Conservation (phyloP, 2,329 filamentous ascomycete genomes). For the Didymella keratinophila region DNA sequence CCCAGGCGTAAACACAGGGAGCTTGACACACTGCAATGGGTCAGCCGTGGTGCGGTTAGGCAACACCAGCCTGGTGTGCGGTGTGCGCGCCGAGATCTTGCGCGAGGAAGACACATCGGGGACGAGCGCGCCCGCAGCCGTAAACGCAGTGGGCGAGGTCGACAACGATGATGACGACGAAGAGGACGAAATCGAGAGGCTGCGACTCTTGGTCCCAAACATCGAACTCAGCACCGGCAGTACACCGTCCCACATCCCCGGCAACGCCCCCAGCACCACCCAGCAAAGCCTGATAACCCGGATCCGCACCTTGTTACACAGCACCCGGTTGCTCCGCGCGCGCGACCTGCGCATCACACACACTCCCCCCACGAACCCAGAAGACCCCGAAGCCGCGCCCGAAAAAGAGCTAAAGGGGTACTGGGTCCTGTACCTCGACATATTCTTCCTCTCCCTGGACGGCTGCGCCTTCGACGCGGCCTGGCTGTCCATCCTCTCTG, state of each 20-base stretch:
- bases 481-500: conserved; percentile 84
- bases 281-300: conserved; percentile 87
- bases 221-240: conserved; percentile 91
- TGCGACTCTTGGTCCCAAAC: conserved; percentile 87
- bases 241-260: conserved; percentile 83
- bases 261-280: conserved; percentile 77
- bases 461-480: conserved; percentile 92
- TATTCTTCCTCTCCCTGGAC: conserved; percentile 93
- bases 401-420: conserved; percentile 75
- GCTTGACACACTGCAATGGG: conserved; percentile 87
- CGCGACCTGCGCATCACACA: conserved; percentile 78
- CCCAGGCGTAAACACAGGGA: conserved; percentile 81
- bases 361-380: conserved; percentile 55
- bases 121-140: conserved; percentile 52
- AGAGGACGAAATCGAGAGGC: conserved; percentile 52
- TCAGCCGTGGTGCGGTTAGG: conserved; percentile 88
- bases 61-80: conserved; percentile 94
- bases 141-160: conserved; percentile 3
- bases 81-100: conserved; percentile 85
- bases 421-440: conserved; percentile 93
- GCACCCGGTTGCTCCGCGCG: conserved; percentile 70
- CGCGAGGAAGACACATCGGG: conserved; percentile 76
- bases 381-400: conserved; percentile 58
- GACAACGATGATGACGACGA: conserved; percentile 35
- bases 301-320: conserved; percentile 78